These are phyloP conservation scores for Hypoxylon sp. DNA, from an alignment of 2,329 filamentous ascomycete genomes.

Conservation along the genomic window DNA sequence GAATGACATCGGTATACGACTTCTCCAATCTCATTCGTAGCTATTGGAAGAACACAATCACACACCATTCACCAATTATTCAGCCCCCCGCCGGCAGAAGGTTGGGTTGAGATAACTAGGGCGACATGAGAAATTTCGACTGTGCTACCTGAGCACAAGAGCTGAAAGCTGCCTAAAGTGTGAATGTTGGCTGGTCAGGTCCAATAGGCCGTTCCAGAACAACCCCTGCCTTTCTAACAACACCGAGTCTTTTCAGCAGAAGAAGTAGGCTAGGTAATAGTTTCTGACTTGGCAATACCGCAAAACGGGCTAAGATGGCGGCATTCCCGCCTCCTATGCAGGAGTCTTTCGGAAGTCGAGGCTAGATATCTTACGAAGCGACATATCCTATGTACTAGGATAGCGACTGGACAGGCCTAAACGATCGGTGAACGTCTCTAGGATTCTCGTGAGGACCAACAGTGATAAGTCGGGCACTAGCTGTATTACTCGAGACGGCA, in stretches of 20 bases:
- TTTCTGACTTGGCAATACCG: constrained; percentile 20
- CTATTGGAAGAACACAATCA: neutral
- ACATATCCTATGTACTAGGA: constrained; percentile 2
- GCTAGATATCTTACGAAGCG: neutral
- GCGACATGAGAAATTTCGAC: neutral
- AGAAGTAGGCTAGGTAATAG: constrained; percentile 1
- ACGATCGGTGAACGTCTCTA: neutral
- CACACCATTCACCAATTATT: constrained; percentile 5
- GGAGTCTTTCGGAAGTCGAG: neutral
- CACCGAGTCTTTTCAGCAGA: neutral
- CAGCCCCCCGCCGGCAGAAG: constrained; percentile 10
- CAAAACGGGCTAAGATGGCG: constrained; percentile 21
- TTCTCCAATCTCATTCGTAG: constrained; percentile 3
- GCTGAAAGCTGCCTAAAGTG: neutral
- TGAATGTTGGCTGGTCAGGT: constrained; percentile 8
- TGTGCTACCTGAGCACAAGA: neutral
- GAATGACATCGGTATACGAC: constrained; percentile 15
- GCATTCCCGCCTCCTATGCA: constrained; percentile 3
- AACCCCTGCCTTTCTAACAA: constrained; percentile 1
- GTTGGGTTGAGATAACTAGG: neutral
- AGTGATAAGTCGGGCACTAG: neutral
- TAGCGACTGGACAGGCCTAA: constrained; percentile 1
- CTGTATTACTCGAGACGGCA: neutral
- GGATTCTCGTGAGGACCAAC: neutral
- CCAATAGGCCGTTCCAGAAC: constrained; percentile 31